Base-by-base conservation (phyloP, 2,329 filamentous ascomycete genomes). In the Neoascochyta sp. region DNA sequence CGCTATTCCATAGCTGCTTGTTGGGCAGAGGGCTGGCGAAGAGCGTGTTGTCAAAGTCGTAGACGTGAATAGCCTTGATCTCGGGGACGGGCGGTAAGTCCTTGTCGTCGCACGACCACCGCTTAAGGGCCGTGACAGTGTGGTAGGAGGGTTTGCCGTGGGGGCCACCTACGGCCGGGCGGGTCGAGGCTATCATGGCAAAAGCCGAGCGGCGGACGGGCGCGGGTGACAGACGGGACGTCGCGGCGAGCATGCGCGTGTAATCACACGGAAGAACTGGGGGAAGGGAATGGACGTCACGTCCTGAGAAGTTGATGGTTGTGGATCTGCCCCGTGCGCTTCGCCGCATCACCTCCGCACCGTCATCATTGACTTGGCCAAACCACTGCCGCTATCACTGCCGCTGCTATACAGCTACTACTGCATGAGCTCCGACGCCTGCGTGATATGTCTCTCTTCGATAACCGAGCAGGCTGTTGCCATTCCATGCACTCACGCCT, bases 11-110 rank as follows among this genome's bases (percentile, higher is more conserved):
- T 55, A 98, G 63, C 47, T 87, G 82, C 3, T 81, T 78, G 54
- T 95, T 96, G 1, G 92, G 92, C 1, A 95, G 69, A 5, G 92
- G 92, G 9, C 86, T 94, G 50, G 82, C 80, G 69, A 98, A 98
- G 27, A 98, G 85, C 20, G 90, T 96, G 57, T 98, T 96, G 65
- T 98, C 92, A 63, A 96, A 98, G 63, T 98, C 92, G 68, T 96
- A 96, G 47, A 98, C 76, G 58, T 96, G 90, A 29, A 98, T 79
- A 7, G 79, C 68, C 59, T 78, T 86, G 64, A 96, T 82, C 32
- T 78, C 71, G 22, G 83, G 71, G 8, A 80, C 72, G 17, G 77
- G 75, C 76, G 87, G 86, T 18, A 92, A 70, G 39, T 81, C 75
- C 55, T 78, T 82, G 54, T 80, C 79, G 39, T 81, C 69, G 47